Evolutionary conservation across 2,329 filamentous ascomycete species (phyloP).

Genomic region (Aspergillus chevalieri): DNA sequence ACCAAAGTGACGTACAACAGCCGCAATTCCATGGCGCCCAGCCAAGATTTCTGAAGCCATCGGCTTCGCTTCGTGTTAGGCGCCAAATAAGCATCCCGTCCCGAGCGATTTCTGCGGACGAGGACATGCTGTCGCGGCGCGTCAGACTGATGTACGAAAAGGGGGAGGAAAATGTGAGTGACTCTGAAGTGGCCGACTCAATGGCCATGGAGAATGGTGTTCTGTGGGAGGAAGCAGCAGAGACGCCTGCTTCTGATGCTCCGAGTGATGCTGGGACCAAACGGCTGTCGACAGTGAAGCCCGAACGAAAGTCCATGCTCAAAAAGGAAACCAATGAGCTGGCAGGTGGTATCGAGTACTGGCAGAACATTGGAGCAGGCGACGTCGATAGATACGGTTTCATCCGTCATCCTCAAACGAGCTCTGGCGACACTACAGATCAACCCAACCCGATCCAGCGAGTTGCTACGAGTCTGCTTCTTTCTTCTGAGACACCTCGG

Average conservation of each 20-base stretch:
- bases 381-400: conserved; percentile 63
- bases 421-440: conserved; percentile 25
- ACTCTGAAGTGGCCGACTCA: conserved; percentile 34
- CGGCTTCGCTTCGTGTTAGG: conserved; percentile 33
- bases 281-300: conserved; percentile 22
- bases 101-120: conserved; percentile 56
- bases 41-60: conserved; percentile 23
- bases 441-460: conserved; percentile 46
- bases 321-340: conserved; percentile 50
- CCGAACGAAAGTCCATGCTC: conserved; percentile 28
- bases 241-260: conserved; percentile 5
- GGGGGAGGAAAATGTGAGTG: conserved; percentile 50
- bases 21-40: not conserved
- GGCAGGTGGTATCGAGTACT: conserved; percentile 60
- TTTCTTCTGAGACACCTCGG: conserved; percentile 52
- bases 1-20: conserved; percentile 11
- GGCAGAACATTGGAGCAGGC: conserved; percentile 53
- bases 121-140: conserved; percentile 57
- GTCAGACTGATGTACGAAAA: conserved; percentile 60
- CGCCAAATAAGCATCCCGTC: conserved; percentile 29
- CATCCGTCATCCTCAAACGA: conserved; percentile 38
- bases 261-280: conserved; percentile 21
- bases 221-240: conserved; percentile 34
- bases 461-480: conserved; percentile 54
- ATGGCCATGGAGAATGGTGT: conserved; percentile 34